A percentile compares a stretch with the other conserved stretches of the same genome.
Evolutionary conservation across 495 filamentous ascomycete genomes (phyloP).

Genomic region (Penicillium dipodomyicola): DNA sequence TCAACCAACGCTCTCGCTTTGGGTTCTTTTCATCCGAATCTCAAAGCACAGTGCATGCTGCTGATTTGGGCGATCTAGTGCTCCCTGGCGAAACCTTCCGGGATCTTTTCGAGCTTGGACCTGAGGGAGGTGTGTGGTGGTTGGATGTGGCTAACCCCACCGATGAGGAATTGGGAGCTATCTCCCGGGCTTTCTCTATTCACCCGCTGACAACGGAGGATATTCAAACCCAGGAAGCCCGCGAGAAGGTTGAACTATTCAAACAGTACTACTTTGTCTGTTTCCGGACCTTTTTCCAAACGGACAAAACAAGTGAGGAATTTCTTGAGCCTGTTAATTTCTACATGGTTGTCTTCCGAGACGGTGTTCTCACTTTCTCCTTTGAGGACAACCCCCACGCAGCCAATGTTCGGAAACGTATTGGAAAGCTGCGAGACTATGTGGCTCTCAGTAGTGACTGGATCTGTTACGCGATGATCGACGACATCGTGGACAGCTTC

Average conservation of each 20-base stretch:
- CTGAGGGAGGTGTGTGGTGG: slow-evolving; percentile 85
- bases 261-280: slow-evolving; percentile 96
- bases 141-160: slow-evolving; percentile 88
- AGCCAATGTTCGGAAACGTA: slow-evolving; percentile 83
- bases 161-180: slow-evolving; percentile 81
- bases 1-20: slow-evolving; percentile 69
- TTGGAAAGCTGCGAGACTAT: slow-evolving; percentile 89
- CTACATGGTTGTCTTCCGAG: slow-evolving; percentile 94
- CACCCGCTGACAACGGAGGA: slow-evolving; percentile 94
- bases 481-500: slow-evolving; percentile 96
- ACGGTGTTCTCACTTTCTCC: slow-evolving; percentile 91
- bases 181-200: slow-evolving; percentile 87
- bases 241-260: slow-evolving; percentile 98
- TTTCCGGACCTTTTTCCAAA: slow-evolving; percentile 87
- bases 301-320: slow-evolving; percentile 72
- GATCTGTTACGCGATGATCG: slow-evolving; percentile 99
- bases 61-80: slow-evolving; percentile 81
- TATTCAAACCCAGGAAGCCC: slow-evolving; percentile 88
- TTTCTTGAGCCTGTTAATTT: slow-evolving; percentile 89
- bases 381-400: slow-evolving; percentile 83
- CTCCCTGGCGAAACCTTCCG: slow-evolving; percentile 84
- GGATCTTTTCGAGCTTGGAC: slow-evolving; percentile 79
- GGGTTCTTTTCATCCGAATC: slow-evolving; percentile 95
- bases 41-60: slow-evolving; percentile 86
- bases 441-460: slow-evolving; percentile 90